A percentile compares a stretch with the other conserved stretches of the same genome.
These are phyloP conservation scores for Lentinula sp. DNA, from an alignment of 768 basidiomycete species.

Conservation along the genomic window DNA sequence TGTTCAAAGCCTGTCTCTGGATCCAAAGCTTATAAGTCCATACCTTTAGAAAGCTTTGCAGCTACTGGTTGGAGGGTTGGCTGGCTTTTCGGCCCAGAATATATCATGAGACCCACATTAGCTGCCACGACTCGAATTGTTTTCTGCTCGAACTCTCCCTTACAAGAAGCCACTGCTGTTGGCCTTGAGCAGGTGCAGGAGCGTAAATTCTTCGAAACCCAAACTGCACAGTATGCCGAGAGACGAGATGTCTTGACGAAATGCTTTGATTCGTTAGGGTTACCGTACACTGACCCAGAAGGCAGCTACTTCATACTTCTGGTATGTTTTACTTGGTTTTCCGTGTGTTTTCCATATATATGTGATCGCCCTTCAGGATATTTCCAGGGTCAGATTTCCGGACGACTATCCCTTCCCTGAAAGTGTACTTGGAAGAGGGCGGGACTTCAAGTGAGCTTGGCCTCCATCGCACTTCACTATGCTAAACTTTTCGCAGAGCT, in stretches of 20 bases:
- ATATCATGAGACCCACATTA: conserved; percentile 79
- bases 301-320: conserved; percentile 89
- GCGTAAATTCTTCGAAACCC: conserved; percentile 71
- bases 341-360: conserved; percentile 6
- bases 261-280: conserved; percentile 76
- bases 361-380: conserved; percentile 44
- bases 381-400: conserved; percentile 72
- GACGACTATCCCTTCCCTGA: conserved; percentile 79
- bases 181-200: conserved; percentile 77
- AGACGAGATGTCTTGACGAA: conserved; percentile 68
- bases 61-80: conserved; percentile 98
- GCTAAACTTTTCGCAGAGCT: conserved; percentile 42
- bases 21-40: neutral
- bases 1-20: conserved; percentile 19
- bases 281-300: conserved; percentile 84
- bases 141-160: conserved; percentile 90
- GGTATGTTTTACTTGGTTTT: conserved; percentile 33
- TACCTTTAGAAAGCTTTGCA: conserved; percentile 77
- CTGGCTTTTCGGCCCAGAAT: conserved; percentile 86
- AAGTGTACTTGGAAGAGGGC: conserved; percentile 69
- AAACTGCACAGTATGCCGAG: conserved; percentile 73
- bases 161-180: conserved; percentile 91
- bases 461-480: conserved; percentile 5
- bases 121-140: conserved; percentile 92
- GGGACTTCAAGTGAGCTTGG: conserved; percentile 70